Evolutionary conservation across 2,329 filamentous ascomycete species (phyloP).

Genomic region (Aspergillus pseudoviridinutans): DNA sequence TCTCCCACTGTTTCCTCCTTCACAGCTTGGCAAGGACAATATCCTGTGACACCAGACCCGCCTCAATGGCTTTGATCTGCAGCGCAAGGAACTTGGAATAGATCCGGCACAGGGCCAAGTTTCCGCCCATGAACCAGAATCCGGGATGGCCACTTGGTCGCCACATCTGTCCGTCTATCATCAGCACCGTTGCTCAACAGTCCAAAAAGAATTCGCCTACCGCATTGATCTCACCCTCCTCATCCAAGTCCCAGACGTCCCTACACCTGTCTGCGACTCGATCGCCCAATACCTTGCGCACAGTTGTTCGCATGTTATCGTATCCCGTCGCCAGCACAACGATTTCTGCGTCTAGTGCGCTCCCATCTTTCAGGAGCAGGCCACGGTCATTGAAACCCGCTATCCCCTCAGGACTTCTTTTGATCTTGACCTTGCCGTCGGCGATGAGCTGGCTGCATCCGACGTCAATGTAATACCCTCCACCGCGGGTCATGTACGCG

Average conservation of each 20-base stretch:
- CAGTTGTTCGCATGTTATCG: constrained; percentile 63
- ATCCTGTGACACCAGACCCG: constrained; percentile 26
- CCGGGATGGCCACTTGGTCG: constrained; percentile 58
- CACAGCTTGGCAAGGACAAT: background rate
- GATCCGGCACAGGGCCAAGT: constrained; percentile 59
- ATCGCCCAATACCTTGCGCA: constrained; percentile 59
- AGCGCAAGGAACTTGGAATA: constrained; percentile 53
- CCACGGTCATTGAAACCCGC: constrained; percentile 46
- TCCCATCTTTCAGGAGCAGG: constrained; percentile 52
- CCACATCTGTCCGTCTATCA: constrained; percentile 39
- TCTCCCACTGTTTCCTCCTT: background rate
- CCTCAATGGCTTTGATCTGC: constrained; percentile 47
- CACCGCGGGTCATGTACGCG: constrained; percentile 47
- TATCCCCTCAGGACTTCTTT: constrained; percentile 54
- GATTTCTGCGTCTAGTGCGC: constrained; percentile 57
- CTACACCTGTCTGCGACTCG: constrained; percentile 55
- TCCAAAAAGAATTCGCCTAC: constrained; percentile 19
- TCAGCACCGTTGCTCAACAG: background rate
- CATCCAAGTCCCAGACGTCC: constrained; percentile 60
- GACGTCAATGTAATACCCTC: constrained; percentile 59
- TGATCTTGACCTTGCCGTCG: constrained; percentile 59
- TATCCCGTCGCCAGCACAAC: constrained; percentile 63
- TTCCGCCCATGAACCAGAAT: constrained; percentile 65
- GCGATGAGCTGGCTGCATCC: constrained; percentile 52
- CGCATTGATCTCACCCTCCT: constrained; percentile 51